phyloP scores from a whole-genome alignment of 495 filamentous ascomycete species.

The Parmelia sp. region DNA sequence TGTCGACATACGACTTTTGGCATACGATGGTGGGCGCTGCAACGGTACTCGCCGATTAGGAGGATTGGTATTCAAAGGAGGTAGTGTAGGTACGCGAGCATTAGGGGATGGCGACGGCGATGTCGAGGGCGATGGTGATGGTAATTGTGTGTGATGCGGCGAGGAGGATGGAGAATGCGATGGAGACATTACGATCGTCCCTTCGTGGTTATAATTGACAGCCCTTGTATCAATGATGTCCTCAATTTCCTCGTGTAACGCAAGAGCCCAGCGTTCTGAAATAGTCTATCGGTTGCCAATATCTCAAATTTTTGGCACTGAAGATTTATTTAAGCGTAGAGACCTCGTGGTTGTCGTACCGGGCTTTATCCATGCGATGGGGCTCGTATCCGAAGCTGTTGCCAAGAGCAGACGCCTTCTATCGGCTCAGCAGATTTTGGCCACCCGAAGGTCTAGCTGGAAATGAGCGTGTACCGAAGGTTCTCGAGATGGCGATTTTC shows the following conservation, averaged over 20 bases:
- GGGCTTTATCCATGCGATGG: not conserved
- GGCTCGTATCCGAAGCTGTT: not conserved
- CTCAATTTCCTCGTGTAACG: not conserved
- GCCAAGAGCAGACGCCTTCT: not conserved
- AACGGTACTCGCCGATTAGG: constrained; percentile 50
- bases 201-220: constrained; percentile 10
- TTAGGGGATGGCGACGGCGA: constrained; percentile 33
- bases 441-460: not conserved
- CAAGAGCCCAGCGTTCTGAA: not conserved
- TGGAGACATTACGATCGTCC: constrained; percentile 25
- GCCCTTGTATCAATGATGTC: not conserved
- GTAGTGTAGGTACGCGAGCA: constrained; percentile 51
- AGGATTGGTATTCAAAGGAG: constrained; percentile 58
- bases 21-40: constrained; percentile 62
- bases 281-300: not conserved
- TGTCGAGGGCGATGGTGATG: constrained; percentile 37
- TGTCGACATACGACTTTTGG: constrained; percentile 67
- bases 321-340: not conserved
- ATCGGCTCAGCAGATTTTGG: not conserved
- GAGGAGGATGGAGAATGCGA: constrained; percentile 39
- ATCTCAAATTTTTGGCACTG: not conserved
- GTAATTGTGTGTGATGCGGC: constrained; percentile 25
- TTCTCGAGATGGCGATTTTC: constrained; percentile 3
- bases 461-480: not conserved
- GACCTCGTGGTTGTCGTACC: not conserved